Percentiles rank a stretch among this genome's conserved stretches.
phyloP scores from a whole-genome alignment of 2,329 filamentous ascomycete species.

The Onygena corvina region DNA sequence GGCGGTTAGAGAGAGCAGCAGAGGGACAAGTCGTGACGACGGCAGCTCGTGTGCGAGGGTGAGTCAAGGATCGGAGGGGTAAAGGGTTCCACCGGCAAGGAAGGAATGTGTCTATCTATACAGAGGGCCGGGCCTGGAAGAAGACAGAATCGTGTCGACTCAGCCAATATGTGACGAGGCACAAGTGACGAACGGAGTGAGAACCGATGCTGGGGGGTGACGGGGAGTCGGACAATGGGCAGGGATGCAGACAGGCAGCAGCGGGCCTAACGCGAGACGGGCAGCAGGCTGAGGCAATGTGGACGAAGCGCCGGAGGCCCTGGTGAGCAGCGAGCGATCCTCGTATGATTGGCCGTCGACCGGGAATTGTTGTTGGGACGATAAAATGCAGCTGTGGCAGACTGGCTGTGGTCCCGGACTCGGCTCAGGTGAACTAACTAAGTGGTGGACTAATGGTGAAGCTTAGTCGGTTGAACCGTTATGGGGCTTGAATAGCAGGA shows the following conservation, averaged over 20 bases:
- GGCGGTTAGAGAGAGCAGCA: neutral
- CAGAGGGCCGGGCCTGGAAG: neutral
- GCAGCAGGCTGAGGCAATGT: neutral
- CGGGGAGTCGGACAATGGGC: neutral
- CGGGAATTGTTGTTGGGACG: neutral
- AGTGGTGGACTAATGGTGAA: neutral
- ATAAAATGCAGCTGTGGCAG: neutral
- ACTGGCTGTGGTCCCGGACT: neutral
- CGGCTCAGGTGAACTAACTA: neutral
- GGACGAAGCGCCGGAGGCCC: neutral
- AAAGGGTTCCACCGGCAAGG: neutral
- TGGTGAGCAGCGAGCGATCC: neutral
- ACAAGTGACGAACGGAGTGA: neutral
- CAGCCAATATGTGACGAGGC: neutral
- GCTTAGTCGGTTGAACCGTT: too few relatives aligned
- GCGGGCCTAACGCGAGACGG: neutral
- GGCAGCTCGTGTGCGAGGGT: neutral
- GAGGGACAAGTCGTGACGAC: neutral
- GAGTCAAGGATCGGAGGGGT: neutral
- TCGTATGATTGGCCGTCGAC: neutral
- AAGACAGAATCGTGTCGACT: neutral
- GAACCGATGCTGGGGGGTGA: neutral
- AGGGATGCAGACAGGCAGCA: neutral
- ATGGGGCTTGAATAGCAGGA: too few relatives aligned
- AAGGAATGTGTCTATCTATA: neutral